A percentile compares a stretch with the other conserved stretches of the same genome.
phyloP scores from a whole-genome alignment of 306 rosid genomes.

The Sicyos baderoa region DNA sequence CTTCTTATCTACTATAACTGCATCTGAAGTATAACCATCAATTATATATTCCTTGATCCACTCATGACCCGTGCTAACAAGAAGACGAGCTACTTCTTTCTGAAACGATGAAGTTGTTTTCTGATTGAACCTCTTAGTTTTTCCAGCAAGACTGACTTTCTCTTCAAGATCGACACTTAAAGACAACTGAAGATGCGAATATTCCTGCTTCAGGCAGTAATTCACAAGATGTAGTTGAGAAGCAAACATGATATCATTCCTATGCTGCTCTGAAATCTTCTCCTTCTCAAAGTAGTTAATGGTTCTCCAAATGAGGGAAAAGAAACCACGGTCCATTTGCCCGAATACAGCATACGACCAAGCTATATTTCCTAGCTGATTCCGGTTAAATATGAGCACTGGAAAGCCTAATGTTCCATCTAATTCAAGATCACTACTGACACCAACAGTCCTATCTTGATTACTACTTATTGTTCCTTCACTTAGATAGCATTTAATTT shows the following conservation, averaged over 20 bases:
- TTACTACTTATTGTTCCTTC: slow-evolving; percentile 22
- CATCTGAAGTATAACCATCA: slow-evolving; percentile 77
- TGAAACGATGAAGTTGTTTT: slow-evolving; percentile 70
- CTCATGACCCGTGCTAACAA: slow-evolving; percentile 64
- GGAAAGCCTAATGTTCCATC: slow-evolving; percentile 34
- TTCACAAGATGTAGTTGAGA: slow-evolving; percentile 78
- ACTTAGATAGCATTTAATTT: slow-evolving; percentile 31
- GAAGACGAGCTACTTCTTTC: slow-evolving; percentile 81
- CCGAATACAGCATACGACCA: slow-evolving; percentile 91
- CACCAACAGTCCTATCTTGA: slow-evolving; percentile 26
- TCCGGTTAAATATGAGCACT: slow-evolving; percentile 50
- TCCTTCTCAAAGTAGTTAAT: slow-evolving; percentile 59
- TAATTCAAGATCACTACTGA: slow-evolving; percentile 24
- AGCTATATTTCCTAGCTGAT: slow-evolving; percentile 69
- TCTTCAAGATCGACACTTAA: slow-evolving; percentile 48
- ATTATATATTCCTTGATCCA: slow-evolving; percentile 70
- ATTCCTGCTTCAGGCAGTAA: slow-evolving; percentile 85
- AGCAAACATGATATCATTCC: slow-evolving; percentile 83
- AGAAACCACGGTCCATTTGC: slow-evolving; percentile 58
- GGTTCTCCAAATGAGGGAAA: slow-evolving; percentile 53
- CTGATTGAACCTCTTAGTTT: slow-evolving; percentile 66
- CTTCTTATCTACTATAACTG: slow-evolving; percentile 62
- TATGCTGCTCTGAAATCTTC: slow-evolving; percentile 66
- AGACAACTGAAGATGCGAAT: slow-evolving; percentile 60
- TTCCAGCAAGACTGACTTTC: slow-evolving; percentile 51